Conservation (phyloP, 2,329 filamentous ascomycete species). For the Bimuria novae-zelandiae region DNA sequence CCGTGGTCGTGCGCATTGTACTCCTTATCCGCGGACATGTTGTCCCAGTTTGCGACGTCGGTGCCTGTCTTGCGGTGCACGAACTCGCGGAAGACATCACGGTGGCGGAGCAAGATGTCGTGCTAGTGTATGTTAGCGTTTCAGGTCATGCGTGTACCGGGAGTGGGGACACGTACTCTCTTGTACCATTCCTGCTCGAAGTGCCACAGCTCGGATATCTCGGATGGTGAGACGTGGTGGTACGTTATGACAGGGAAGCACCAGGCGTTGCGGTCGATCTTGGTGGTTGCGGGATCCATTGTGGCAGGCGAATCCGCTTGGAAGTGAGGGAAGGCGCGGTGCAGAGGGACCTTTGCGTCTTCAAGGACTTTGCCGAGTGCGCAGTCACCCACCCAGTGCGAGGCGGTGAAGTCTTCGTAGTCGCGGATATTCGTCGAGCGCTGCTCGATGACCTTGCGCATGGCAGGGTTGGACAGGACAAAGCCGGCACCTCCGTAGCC, state of each 20-base stretch:
- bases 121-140: slow-evolving; percentile 28
- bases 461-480: slow-evolving; percentile 49
- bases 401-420: slow-evolving; percentile 44
- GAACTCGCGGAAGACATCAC: slow-evolving; percentile 43
- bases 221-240: slow-evolving; percentile 44
- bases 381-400: slow-evolving; percentile 47
- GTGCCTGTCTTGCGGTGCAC: slow-evolving; percentile 36
- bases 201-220: slow-evolving; percentile 46
- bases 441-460: slow-evolving; percentile 41
- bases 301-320: slow-evolving; percentile 52
- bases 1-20: slow-evolving; percentile 42
- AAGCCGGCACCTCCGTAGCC: slow-evolving; percentile 54
- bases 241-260: slow-evolving; percentile 50
- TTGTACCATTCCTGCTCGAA: slow-evolving; percentile 48
- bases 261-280: slow-evolving; percentile 48
- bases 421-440: slow-evolving; percentile 34
- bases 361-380: slow-evolving; percentile 45
- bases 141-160: slow-evolving; percentile 9
- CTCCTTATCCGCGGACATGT: slow-evolving; percentile 42
- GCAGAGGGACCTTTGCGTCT: slow-evolving; percentile 41
- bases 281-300: slow-evolving; percentile 43
- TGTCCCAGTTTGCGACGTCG: slow-evolving; percentile 38
- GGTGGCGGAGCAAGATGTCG: slow-evolving; percentile 41
- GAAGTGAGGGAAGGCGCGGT: slow-evolving; percentile 50
- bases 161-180: slow-evolving; percentile 19